These are phyloP conservation scores for Leucoagaricus sp. DNA, from an alignment of 1,284 basidiomycete genomes.

Conservation along the genomic window DNA sequence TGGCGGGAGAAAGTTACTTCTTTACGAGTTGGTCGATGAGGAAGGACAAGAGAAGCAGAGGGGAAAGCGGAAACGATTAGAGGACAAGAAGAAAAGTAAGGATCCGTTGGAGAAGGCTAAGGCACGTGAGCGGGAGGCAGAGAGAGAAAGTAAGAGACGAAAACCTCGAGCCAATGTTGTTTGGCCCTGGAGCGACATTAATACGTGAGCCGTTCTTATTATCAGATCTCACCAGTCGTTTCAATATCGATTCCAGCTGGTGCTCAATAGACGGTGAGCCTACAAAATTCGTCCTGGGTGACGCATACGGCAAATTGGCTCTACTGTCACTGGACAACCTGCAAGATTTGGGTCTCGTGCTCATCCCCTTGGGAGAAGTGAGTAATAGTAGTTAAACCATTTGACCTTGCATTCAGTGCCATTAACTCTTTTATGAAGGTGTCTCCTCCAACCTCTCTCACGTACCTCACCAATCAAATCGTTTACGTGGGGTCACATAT, in stretches of 20 bases:
- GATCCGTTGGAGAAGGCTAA: conserved; percentile 40
- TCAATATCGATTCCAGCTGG: conserved; percentile 39
- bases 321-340: conserved; percentile 59
- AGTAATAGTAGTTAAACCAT: conserved; percentile 18
- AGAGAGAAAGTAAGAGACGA: conserved; percentile 51
- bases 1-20: conserved; percentile 61
- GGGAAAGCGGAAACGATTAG: conserved; percentile 52
- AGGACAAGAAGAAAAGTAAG: conserved; percentile 47
- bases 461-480: conserved; percentile 75
- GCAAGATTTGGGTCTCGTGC: conserved; percentile 48
- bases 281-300: conserved; percentile 68
- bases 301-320: conserved; percentile 74
- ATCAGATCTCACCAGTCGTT: not conserved
- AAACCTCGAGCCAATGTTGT: conserved; percentile 54
- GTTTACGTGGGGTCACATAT: conserved; percentile 83
- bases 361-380: conserved; percentile 77
- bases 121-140: conserved; percentile 57
- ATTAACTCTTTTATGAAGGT: conserved; percentile 43
- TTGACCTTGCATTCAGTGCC: not conserved
- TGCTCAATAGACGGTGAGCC: conserved; percentile 46
- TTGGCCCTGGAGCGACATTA: conserved; percentile 75
- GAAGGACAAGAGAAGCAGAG: conserved; percentile 51
- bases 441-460: conserved; percentile 75
- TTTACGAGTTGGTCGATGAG: conserved; percentile 55
- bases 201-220: conserved; percentile 47